Evolutionary conservation across 208 protist species (phyloP), one percentile per base, ranked within the genome.

Genomic region (Phytomonas sp.): DNA sequence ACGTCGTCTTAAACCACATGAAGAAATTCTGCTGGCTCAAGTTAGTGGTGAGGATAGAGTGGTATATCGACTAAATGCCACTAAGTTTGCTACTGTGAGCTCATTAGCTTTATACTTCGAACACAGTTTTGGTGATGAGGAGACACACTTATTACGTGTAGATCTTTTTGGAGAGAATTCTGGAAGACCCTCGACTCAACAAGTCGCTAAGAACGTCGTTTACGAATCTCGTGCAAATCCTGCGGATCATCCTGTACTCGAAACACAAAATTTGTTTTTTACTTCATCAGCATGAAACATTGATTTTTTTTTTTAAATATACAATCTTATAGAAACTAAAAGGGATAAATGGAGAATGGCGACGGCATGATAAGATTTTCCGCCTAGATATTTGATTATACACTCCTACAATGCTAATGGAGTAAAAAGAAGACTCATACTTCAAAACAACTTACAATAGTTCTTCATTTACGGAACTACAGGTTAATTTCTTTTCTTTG

Each of bases 141-240:
- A 94, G 68, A 90, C 84, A 1, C 83, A 90, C 8, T 71, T 96
- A 20, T 75, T 92, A 33, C 83, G 91, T n/a, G 85, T 96, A 56
- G 91, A 94, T 23, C 37, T 96, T 9, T 96, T 84, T 60, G 91
- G 91, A 36, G 91, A 96, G 63, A 78, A 80, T 46, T 84, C 85
- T 2, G 80, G 84, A 0, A 80, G 79, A 67, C 71, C 85, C 4
- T 90, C 88, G 53, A 69, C 74, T 0, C 87, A 88, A 62, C 70
- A 87, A 68, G 72, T 92, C 1, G 91, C 88, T 20, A 94, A 86
- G 11, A 96, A 96, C 71, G 75, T 96, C 56, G 88, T 94, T 0
- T 96, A 93, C 73, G 91, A 96, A 63, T 77, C 72, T 2, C 79
- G 82, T 30, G 75, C 86, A 34, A 96, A 96, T 62, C 91, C 91